Base-by-base conservation (phyloP, 1,284 basidiomycete species). In the Limonomyces culmigenus region DNA sequence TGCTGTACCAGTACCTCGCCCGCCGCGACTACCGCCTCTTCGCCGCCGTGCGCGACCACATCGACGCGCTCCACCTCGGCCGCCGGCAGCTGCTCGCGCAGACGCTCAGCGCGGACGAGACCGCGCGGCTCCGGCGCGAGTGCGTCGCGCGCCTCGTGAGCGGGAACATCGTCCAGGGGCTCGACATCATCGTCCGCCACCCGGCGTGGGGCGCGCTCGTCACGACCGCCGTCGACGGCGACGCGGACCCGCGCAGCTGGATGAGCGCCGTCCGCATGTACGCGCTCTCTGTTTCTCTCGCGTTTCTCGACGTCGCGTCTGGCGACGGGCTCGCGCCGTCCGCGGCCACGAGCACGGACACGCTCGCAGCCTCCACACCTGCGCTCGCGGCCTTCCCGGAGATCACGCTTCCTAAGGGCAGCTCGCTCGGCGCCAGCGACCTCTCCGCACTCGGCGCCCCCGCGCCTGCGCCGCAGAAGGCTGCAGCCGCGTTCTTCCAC, bases 171-270 rank as follows among this genome's bases (percentile, higher is more conserved):
- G 77, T 85, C 0, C 92, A 97, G 50, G 85, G 81, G 3, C 60
- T 96, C 33, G 93, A 97, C 50, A 77, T 97, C 41, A 93, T 98
- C 46, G 92, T 97, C 10, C 71, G 93, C 15, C 91, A 96, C 57
- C 84, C 92, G 11, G 78, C 74, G 8, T 87, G 85, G 63, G 92
- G 92, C 14, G 83, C 77, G 3, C 65, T 97, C 16, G 81, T 88
- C 30, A 79, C 75, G 3, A 83, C 92, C 19, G 87, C 86, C 45
- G 71, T 83, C 14, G 77, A 86, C 49, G 72, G 79, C 45, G 72
- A 84, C 44, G 58, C 77, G 39, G 72, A 87, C 49, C 57, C 66
- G 14, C 65, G 77, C 34, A 84, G 72, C 49, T 87, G 81, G 84
- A 68, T 84, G 39, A 87, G 80, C 47, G 81, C 83, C 4, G 72